Conservation (phyloP, 2,329 filamentous ascomycete genomes). For the Emmonsia crescens region DNA sequence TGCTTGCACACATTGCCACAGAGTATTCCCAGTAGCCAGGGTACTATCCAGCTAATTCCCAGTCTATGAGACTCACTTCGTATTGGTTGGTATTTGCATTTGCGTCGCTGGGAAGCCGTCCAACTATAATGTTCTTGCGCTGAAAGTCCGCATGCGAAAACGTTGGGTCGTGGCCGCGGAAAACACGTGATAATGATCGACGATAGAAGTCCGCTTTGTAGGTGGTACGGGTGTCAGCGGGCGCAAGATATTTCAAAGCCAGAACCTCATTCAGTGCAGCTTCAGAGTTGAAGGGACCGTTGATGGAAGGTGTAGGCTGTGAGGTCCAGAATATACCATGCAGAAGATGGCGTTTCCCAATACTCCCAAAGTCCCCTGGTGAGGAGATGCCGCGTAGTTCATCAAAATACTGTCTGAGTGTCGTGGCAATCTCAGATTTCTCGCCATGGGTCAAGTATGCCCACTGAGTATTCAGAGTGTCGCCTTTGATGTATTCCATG, state of each 20-base stretch:
- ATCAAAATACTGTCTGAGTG: constrained; percentile 14
- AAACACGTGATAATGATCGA: constrained; percentile 15
- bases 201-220: constrained; percentile 20
- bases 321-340: constrained; percentile 21
- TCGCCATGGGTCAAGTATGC: constrained; percentile 12
- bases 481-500: constrained; percentile 22
- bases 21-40: constrained; percentile 32
- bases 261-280: constrained; percentile 20
- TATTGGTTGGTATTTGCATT: constrained; percentile 3
- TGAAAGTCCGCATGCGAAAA: constrained; percentile 25
- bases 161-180: constrained; percentile 15
- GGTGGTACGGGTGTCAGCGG: constrained; percentile 9
- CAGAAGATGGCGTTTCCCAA: constrained; percentile 16
- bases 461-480: constrained; percentile 17
- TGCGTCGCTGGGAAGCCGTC: constrained; percentile 1
- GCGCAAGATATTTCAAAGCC: constrained; percentile 16
- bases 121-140: constrained; percentile 23
- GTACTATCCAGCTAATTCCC: constrained; percentile 31
- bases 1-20: constrained; percentile 22
- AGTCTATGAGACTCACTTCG: constrained; percentile 29
- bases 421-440: constrained; percentile 16
- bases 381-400: constrained; percentile 19
- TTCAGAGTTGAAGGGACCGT: constrained; percentile 22
- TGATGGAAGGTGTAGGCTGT: constrained; percentile 15
- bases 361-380: constrained; percentile 19